Percentiles rank a stretch among this genome's conserved stretches.
Evolutionary conservation across 2,329 filamentous ascomycete species (phyloP).

Genomic region (Colletotrichum karsti): DNA sequence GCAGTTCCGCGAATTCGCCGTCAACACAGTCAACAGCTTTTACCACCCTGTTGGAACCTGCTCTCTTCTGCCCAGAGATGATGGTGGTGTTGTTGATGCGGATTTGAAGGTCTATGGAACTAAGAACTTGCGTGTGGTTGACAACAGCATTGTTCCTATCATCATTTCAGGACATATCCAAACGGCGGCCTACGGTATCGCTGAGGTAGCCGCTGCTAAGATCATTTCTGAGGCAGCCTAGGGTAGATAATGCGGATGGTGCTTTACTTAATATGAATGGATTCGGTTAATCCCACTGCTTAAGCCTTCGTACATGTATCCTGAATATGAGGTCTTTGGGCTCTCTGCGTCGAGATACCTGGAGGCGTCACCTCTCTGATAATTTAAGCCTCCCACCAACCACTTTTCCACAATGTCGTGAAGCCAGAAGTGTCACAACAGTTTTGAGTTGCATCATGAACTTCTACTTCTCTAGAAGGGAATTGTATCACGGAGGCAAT

Average conservation of each 20-base stretch:
- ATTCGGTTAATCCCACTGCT: too few relatives aligned
- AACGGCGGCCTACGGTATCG: conserved; percentile 56
- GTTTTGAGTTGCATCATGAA: too few relatives aligned
- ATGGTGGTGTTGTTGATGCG: conserved; percentile 50
- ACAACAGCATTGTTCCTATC: conserved; percentile 53
- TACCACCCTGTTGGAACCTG: conserved; percentile 50
- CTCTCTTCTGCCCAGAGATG: conserved; percentile 47
- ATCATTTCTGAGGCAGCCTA: conserved; percentile 50
- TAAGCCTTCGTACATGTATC: too few relatives aligned
- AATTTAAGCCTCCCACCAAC: too few relatives aligned
- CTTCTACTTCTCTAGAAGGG: too few relatives aligned
- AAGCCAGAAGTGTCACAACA: too few relatives aligned
- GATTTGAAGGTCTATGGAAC: conserved; percentile 51
- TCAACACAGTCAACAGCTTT: conserved; percentile 16
- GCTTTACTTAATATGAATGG: too few relatives aligned
- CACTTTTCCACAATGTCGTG: too few relatives aligned
- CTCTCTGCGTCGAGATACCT: too few relatives aligned
- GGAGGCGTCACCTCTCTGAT: too few relatives aligned
- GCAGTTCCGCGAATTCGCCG: conserved; percentile 13
- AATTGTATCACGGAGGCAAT: too few relatives aligned
- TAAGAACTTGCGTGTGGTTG: conserved; percentile 50
- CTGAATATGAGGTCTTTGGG: too few relatives aligned
- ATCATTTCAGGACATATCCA: conserved; percentile 53
- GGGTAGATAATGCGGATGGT: conserved; percentile 44
- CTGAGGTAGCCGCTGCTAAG: conserved; percentile 43